These are phyloP conservation scores for Colletotrichum sansevieriae DNA, from an alignment of 2,329 filamentous ascomycete genomes.

Conservation along the genomic window DNA sequence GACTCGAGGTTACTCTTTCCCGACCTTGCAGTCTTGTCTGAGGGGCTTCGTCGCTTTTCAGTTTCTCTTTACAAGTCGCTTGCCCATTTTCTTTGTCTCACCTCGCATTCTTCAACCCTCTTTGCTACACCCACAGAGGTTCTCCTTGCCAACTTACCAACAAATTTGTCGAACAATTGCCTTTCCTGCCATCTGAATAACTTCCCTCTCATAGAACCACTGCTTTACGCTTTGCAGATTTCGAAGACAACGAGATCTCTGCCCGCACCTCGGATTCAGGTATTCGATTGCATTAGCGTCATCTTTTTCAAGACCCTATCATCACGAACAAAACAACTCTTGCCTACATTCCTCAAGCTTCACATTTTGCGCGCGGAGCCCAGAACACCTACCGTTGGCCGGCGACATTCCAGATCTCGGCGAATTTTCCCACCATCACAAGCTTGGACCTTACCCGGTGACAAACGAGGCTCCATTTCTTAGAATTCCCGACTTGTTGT, in stretches of 20 bases:
- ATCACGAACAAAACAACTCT: background rate
- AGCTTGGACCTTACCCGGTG: constrained; percentile 12
- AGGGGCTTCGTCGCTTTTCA: constrained; percentile 8
- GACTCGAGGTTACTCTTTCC: constrained; percentile 5
- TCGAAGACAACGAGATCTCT: background rate
- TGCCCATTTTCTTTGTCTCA: constrained; percentile 36
- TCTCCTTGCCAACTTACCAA: background rate
- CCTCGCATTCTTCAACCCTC: constrained; percentile 34
- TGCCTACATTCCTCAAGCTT: constrained; percentile 25
- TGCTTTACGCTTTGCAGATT: background rate
- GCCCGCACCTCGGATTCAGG: too few relatives aligned
- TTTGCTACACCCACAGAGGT: constrained; percentile 11
- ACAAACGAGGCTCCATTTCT: constrained; percentile 29
- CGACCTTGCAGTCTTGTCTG: constrained; percentile 13
- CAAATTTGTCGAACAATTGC: background rate
- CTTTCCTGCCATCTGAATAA: background rate
- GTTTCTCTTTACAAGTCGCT: constrained; percentile 18
- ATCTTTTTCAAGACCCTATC: constrained; percentile 1
- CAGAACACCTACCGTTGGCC: constrained; percentile 25
- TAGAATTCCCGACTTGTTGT: constrained; percentile 38
- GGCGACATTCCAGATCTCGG: constrained; percentile 25
- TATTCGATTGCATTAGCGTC: background rate
- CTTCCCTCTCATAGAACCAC: too few relatives aligned
- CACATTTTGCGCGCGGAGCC: constrained; percentile 16
- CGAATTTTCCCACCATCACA: constrained; percentile 8